Evolutionary conservation across 345 rosid genomes (phyloP).

Genomic region (Salix udensis): DNA sequence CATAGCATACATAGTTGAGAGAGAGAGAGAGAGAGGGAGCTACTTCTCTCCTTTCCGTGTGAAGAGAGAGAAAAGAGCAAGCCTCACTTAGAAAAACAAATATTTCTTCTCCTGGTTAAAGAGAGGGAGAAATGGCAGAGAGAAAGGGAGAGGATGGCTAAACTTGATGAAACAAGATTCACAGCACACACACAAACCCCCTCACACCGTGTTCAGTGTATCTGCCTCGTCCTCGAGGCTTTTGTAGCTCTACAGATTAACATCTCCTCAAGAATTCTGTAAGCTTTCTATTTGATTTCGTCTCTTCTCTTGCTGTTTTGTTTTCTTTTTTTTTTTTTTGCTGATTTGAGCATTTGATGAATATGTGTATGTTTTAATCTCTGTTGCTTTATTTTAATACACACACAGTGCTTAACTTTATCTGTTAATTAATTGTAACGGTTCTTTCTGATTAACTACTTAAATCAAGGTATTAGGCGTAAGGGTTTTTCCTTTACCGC

Average conservation of each 20-base stretch:
- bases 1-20: not conserved
- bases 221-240: conserved; percentile 18
- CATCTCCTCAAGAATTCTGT: conserved; percentile 11
- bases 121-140: conserved; percentile 3
- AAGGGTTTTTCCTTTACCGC: not conserved
- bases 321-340: not conserved
- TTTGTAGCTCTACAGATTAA: not conserved
- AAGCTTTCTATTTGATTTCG: conserved; percentile 10
- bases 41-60: conserved; percentile 19
- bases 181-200: no score
- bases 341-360: conserved; percentile 9
- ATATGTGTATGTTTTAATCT: not conserved
- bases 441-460: not conserved
- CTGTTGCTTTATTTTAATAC: not conserved
- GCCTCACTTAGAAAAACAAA: not conserved
- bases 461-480: not conserved
- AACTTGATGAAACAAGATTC: not conserved
- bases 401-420: conserved; percentile 3
- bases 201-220: not conserved
- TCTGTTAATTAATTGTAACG: not conserved
- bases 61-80: conserved; percentile 5
- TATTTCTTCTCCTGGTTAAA: not conserved
- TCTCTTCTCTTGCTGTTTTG: not conserved
- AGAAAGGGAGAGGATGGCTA: conserved; percentile 7
- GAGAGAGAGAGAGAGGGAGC: not conserved